These are phyloP conservation scores for Hygrocybe coccinea DNA, from an alignment of 768 basidiomycete species.

Conservation along the genomic window DNA sequence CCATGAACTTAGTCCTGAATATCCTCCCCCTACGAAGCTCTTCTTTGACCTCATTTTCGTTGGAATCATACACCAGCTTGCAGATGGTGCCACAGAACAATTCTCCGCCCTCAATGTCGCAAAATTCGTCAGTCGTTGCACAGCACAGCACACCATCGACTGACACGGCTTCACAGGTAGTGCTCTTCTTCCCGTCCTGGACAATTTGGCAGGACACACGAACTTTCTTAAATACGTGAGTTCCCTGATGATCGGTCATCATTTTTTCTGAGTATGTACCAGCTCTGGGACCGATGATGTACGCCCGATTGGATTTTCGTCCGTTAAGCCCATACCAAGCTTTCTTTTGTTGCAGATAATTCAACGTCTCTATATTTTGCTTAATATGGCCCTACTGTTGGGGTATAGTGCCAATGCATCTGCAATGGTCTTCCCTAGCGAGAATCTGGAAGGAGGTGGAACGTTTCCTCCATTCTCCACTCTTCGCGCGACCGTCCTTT, in stretches of 20 bases:
- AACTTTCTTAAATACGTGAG: neutral
- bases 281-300: neutral
- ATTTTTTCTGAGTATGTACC: neutral
- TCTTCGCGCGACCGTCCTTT: neutral
- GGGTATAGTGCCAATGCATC: conserved; percentile 2
- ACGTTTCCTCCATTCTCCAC: neutral
- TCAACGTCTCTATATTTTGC: conserved; percentile 3
- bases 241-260: neutral
- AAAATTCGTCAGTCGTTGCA: neutral
- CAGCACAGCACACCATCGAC: neutral
- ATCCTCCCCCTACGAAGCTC: neutral
- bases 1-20: neutral
- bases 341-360: neutral
- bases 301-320: neutral
- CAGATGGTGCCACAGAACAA: conserved; percentile 2
- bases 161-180: neutral
- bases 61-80: conserved; percentile 7
- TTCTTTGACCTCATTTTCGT: conserved; percentile 8
- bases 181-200: conserved; percentile 1
- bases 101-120: neutral
- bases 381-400: conserved; percentile 4
- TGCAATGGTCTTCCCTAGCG: neutral
- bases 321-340: neutral
- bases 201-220: conserved; percentile 3
- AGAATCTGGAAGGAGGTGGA: neutral